These are phyloP conservation scores for Cyamopsis tetragonoloba DNA, from an alignment of 306 rosid species.

Conservation along the genomic window DNA sequence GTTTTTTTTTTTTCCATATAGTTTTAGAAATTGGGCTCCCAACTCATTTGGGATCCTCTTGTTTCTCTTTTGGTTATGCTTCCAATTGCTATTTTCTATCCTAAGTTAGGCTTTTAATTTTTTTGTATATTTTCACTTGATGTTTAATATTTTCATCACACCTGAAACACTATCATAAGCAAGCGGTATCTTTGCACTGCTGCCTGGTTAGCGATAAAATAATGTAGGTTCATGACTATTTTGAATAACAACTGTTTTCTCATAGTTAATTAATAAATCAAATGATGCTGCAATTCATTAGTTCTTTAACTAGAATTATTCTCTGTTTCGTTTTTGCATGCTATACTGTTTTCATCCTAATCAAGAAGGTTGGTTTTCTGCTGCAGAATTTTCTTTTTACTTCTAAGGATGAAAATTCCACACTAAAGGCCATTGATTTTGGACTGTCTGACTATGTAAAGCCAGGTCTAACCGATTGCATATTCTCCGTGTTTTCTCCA, in stretches of 20 bases:
- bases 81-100: not conserved
- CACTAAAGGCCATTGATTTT: conserved; percentile 71
- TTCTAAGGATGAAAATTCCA: conserved; percentile 59
- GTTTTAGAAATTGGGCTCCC: not conserved
- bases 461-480: conserved; percentile 56
- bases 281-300: not conserved
- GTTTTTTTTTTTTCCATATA: no score
- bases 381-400: conserved; percentile 73
- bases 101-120: not conserved
- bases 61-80: not conserved
- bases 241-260: not conserved
- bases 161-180: not conserved
- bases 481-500: not conserved
- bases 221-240: not conserved
- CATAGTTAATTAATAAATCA: not conserved
- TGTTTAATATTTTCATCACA: not conserved
- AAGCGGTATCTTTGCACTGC: not conserved
- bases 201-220: not conserved
- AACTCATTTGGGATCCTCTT: not conserved
- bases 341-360: conserved; percentile 19
- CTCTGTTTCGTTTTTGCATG: not conserved
- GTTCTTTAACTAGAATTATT: not conserved
- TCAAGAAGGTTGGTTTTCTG: conserved; percentile 23
- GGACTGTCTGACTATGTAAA: conserved; percentile 88
- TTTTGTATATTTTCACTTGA: not conserved